Evolutionary conservation across 2,329 filamentous ascomycete species (phyloP).

Genomic region (Alternaria sp.): DNA sequence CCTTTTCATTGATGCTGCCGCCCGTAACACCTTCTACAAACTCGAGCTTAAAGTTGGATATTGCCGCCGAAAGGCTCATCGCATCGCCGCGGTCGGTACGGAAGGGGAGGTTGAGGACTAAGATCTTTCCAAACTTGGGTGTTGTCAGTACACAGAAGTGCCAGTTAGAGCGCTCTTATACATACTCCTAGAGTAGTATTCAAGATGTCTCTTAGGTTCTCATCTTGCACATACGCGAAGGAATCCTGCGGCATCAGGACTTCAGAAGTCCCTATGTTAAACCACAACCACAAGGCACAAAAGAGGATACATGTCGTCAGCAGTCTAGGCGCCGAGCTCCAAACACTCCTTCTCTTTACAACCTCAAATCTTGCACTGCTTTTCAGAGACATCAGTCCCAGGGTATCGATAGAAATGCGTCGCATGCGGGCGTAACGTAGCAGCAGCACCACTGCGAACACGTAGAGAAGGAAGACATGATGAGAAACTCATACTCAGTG

Average conservation of each 20-base stretch:
- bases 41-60: constrained; percentile 58
- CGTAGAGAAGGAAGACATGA: constrained; percentile 9
- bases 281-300: constrained; percentile 32
- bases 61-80: constrained; percentile 59
- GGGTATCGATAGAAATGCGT: constrained; percentile 43
- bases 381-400: constrained; percentile 35
- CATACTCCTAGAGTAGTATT: constrained; percentile 43
- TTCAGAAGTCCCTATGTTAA: constrained; percentile 25
- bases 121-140: constrained; percentile 62
- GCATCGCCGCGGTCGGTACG: constrained; percentile 63
- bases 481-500: background rate
- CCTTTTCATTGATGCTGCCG: constrained; percentile 38
- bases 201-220: constrained; percentile 35
- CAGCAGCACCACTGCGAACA: constrained; percentile 3
- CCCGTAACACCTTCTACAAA: constrained; percentile 61
- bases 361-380: constrained; percentile 27
- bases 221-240: constrained; percentile 35
- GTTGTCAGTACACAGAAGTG: constrained; percentile 7
- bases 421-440: constrained; percentile 28
- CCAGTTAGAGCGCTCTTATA: background rate
- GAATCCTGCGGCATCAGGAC: constrained; percentile 35
- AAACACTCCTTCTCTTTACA: constrained; percentile 28
- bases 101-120: constrained; percentile 63
- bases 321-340: constrained; percentile 37
- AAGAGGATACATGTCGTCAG: constrained; percentile 39